Conservation (phyloP, 176 grass and related monocot genomes). For the Phyllostachys edulis region DNA sequence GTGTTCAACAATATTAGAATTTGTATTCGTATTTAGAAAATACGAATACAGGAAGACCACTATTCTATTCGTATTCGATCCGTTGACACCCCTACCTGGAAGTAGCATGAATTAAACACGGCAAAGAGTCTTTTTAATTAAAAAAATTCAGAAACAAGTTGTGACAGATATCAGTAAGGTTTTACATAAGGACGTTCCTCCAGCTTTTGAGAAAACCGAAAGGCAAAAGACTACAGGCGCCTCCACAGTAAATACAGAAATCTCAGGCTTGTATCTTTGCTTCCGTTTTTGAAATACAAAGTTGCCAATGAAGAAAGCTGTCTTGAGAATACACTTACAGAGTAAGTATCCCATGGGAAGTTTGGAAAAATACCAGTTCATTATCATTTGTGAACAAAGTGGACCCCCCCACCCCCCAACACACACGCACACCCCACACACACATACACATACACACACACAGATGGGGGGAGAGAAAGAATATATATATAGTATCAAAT, state of each 20-base stretch:
- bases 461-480: background rate
- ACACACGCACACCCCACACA: background rate
- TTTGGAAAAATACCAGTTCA: background rate
- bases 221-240: background rate
- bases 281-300: background rate
- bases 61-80: too few species aligned
- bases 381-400: background rate
- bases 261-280: background rate
- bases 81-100: background rate
- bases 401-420: background rate
- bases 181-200: background rate
- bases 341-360: background rate
- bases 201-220: background rate
- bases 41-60: too few species aligned
- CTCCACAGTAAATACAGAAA: background rate
- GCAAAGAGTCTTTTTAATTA: background rate
- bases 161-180: background rate
- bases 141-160: background rate
- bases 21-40: too few species aligned
- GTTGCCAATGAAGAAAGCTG: conserved; percentile 7
- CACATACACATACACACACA: background rate
- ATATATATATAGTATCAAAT: background rate
- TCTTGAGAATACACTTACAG: background rate
- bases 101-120: background rate
- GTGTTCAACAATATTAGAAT: too few species aligned